Percentiles rank a stretch among this genome's conserved stretches.
Evolutionary conservation across 768 basidiomycete genomes (phyloP).

Genomic region (Pulveroboletus sp.): DNA sequence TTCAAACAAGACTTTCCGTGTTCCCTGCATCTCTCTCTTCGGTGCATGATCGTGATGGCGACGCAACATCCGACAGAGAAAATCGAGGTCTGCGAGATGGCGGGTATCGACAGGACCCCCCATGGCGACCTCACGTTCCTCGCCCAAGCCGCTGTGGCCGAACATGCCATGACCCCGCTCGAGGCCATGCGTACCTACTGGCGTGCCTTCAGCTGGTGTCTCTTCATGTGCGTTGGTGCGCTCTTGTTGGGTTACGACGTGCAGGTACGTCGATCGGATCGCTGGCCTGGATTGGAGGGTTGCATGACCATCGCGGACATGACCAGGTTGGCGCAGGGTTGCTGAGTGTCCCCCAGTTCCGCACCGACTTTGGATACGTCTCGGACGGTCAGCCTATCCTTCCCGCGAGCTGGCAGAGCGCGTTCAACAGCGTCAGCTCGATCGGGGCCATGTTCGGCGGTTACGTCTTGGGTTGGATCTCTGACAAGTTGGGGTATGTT

Average conservation of each 20-base stretch:
- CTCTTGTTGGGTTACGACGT: conserved; percentile 26
- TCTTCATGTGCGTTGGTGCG: conserved; percentile 22
- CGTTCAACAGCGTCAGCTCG: conserved; percentile 23
- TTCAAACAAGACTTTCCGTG: too few species aligned
- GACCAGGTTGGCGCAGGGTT: conserved; percentile 18
- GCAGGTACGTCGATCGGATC: conserved; percentile 13
- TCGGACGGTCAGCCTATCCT: conserved; percentile 5
- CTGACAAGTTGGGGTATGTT: conserved; percentile 19
- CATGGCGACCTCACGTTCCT: conserved; percentile 16
- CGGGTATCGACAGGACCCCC: conserved; percentile 7
- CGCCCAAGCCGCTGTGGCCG: conserved; percentile 18
- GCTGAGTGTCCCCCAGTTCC: conserved; percentile 22
- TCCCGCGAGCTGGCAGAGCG: conserved; percentile 27
- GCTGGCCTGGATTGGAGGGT: not conserved
- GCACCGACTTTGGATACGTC: conserved; percentile 23
- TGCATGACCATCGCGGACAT: not conserved
- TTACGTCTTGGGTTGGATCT: conserved; percentile 20
- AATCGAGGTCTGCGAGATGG: not conserved
- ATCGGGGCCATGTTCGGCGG: conserved; percentile 27
- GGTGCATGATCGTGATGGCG: conserved; percentile 2
- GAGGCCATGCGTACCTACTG: conserved; percentile 22
- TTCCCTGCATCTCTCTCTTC: not conserved
- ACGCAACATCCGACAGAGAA: conserved; percentile 6
- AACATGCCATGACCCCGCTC: conserved; percentile 17
- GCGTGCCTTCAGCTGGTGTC: conserved; percentile 23